Evolutionary conservation across 2,329 filamentous ascomycete species (phyloP).

Genomic region (Setomelanomma holmii): DNA sequence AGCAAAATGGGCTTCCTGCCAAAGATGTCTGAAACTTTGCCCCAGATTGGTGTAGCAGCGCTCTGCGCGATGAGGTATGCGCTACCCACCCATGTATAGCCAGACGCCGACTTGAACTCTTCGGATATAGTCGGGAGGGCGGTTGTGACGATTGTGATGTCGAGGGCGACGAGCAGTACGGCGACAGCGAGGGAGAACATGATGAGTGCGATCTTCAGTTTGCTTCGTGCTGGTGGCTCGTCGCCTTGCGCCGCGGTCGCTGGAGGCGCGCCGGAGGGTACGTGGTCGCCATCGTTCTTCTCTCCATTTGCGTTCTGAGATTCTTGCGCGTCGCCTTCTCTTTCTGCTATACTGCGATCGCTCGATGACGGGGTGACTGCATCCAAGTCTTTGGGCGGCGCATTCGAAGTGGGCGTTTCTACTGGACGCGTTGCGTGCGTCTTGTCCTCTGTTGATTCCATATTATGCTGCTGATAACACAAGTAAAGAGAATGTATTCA

Average conservation of each 20-base stretch:
- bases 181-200: constrained; percentile 61
- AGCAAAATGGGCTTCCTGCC: constrained; percentile 70
- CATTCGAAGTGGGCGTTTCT: constrained; percentile 3
- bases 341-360: constrained; percentile 17
- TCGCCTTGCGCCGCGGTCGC: constrained; percentile 26
- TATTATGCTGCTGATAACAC: background rate
- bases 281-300: constrained; percentile 7
- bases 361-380: constrained; percentile 22
- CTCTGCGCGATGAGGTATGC: constrained; percentile 59
- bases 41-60: constrained; percentile 64
- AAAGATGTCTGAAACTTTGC: constrained; percentile 72
- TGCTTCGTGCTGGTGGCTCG: constrained; percentile 43
- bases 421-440: background rate
- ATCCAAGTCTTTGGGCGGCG: constrained; percentile 18
- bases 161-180: constrained; percentile 66
- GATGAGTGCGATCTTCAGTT: constrained; percentile 55
- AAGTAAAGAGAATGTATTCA: no score
- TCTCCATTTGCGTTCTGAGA: constrained; percentile 5
- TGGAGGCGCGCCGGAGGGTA: constrained; percentile 14
- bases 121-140: constrained; percentile 66
- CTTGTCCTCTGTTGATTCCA: constrained; percentile 13
- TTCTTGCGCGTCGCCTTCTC: constrained; percentile 9
- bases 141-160: constrained; percentile 69
- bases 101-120: constrained; percentile 58
- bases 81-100: constrained; percentile 62